These are phyloP conservation scores for Climacium dendroides DNA, from an alignment of 225 moss, liverwort and hornwort species.

Conservation along the genomic window DNA sequence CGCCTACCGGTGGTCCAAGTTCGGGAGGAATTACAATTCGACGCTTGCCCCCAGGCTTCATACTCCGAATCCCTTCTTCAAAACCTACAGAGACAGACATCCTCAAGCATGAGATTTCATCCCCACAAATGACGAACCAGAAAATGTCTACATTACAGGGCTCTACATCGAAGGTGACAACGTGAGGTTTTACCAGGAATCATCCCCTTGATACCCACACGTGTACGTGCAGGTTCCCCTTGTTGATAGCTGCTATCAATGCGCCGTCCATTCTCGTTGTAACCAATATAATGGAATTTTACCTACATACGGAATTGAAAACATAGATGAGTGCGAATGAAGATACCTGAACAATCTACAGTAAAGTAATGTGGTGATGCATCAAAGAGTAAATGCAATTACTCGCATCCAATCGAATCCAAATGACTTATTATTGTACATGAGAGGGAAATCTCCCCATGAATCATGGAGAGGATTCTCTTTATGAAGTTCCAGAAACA, in stretches of 20 bases:
- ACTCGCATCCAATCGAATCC: background rate
- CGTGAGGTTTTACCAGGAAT: slow-evolving; percentile 54
- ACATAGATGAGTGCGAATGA: background rate
- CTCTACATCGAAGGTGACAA: background rate
- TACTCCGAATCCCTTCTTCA: slow-evolving; percentile 85
- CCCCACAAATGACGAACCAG: background rate
- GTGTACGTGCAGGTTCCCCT: slow-evolving; percentile 80
- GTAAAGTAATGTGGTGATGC: background rate
- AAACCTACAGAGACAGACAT: slow-evolving; percentile 38
- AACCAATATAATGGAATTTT: slow-evolving; percentile 87
- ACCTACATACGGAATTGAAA: slow-evolving; percentile 33
- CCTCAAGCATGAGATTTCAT: background rate
- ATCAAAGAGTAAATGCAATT: background rate
- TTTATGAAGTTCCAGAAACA: background rate
- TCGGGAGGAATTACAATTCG: slow-evolving; percentile 92
- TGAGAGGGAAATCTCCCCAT: background rate
- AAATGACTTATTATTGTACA: background rate
- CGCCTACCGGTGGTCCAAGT: slow-evolving; percentile 83
- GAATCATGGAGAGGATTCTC: background rate
- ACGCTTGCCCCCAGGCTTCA: slow-evolving; percentile 84
- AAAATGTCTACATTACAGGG: background rate
- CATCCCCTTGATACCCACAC: slow-evolving; percentile 90
- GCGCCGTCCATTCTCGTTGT: slow-evolving; percentile 86
- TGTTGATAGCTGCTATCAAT: slow-evolving; percentile 99
- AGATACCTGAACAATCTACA: background rate